Base-by-base conservation (phyloP, 768 basidiomycete species). In the Mrakia blollopis region DNA sequence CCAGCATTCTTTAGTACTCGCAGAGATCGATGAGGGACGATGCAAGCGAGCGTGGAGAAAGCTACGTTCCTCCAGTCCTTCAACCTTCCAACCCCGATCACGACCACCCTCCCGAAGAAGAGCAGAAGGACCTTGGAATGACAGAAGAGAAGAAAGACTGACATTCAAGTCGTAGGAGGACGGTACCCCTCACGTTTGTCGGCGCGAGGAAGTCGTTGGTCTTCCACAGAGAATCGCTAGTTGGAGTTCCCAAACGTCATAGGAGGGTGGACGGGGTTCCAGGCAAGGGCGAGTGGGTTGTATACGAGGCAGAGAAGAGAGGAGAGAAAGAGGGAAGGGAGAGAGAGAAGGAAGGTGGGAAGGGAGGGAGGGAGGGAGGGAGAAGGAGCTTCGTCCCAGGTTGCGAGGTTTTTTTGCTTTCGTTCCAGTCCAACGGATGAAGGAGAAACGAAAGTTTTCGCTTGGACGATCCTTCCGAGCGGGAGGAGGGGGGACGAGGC, bases 141-240 rank as follows among this genome's bases (percentile, higher is more conserved):
- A 68, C 37, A 30, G 30, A 30, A 21, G 63, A 25, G 37, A 25
- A 39, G 39, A 25, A 10, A 14, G 62, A 37, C 37, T 41, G 35
- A 35, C 25, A 68, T 68, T 16, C 16, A 68, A 68, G 25, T 35
- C 35, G 65, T 68, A 68, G 65, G 65, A 68, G 65, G 65, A 68
- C 65, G 65, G n/a, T 68, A 68, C 65, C 65, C 65, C 65, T 39
- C 35, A 21, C 11, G 65, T 68, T 68, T 68, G 65, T 68, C 65
- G 65, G 65, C 65, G 16, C 16, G 23, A 37, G 65, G 65, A 23
- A 39, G 39, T 68, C 65, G 65, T 68, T 25, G 65, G 37, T 68
- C 35, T 68, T 41, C 65, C 65, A 68, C 65, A 68, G 65, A 68
- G 65, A 37, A 57, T 68, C 65, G 65, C 65, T 68, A 68, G 65